Evolutionary conservation across 2,329 filamentous ascomycete species (phyloP).

Genomic region (Xylariaceae sp.): DNA sequence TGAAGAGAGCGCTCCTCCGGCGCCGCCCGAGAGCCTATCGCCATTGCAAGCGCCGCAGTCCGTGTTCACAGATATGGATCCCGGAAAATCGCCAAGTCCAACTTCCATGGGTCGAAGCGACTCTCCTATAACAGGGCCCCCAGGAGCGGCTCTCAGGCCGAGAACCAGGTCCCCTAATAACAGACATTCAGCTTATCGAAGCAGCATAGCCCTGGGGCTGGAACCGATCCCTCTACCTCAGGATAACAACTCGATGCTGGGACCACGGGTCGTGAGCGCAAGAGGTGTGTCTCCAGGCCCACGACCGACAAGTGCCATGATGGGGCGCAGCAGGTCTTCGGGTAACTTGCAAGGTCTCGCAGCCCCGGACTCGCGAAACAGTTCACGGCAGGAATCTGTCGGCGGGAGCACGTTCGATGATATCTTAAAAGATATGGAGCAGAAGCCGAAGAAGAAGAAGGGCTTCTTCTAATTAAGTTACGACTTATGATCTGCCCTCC

Average conservation of each 20-base stretch:
- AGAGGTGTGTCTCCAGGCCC: constrained; percentile 28
- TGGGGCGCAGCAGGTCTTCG: constrained; percentile 37
- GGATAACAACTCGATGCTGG: constrained; percentile 21
- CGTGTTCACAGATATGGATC: constrained; percentile 38
- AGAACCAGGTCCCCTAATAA: constrained; percentile 32
- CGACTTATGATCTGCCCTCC: constrained; percentile 1
- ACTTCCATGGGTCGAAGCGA: constrained; percentile 32
- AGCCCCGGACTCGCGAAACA: constrained; percentile 23
- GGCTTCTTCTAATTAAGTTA: constrained; percentile 33
- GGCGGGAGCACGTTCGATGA: constrained; percentile 41
- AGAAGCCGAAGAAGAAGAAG: constrained; percentile 41
- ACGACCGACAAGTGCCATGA: constrained; percentile 31
- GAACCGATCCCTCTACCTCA: constrained; percentile 35
- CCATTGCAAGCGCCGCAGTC: constrained; percentile 37
- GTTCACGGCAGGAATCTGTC: constrained; percentile 32
- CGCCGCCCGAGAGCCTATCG: constrained; percentile 29
- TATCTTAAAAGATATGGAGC: constrained; percentile 38
- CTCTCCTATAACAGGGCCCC: constrained; percentile 32
- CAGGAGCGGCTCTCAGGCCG: constrained; percentile 31
- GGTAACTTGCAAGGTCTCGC: constrained; percentile 34
- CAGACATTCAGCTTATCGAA: constrained; percentile 33
- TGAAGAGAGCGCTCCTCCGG: constrained; percentile 25
- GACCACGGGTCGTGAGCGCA: constrained; percentile 33
- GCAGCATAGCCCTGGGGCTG: constrained; percentile 37
- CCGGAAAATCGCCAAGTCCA: constrained; percentile 25